Evolutionary conservation across 805 yeast genomes (phyloP).

Genomic region (Lipomyces sp.): DNA sequence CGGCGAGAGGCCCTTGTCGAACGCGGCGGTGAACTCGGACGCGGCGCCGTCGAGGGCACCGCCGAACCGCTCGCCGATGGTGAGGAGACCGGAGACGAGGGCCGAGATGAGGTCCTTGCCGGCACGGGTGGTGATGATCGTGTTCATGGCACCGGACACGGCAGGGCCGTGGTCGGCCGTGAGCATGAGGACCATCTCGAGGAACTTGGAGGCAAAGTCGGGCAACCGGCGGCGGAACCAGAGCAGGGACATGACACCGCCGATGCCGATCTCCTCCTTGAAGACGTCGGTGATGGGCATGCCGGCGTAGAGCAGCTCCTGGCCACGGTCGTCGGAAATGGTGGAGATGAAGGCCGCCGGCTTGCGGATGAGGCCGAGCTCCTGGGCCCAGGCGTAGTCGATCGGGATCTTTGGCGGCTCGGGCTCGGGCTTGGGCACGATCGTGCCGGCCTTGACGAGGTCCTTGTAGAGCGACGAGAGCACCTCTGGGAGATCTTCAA

Average conservation of each 20-base stretch:
- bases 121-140: constrained; percentile 48
- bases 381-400: constrained; percentile 50
- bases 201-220: constrained; percentile 44
- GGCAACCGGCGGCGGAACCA: constrained; percentile 49
- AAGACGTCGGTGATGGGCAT: constrained; percentile 48
- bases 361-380: constrained; percentile 47
- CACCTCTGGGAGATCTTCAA: constrained; percentile 45
- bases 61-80: constrained; percentile 48
- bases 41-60: constrained; percentile 51
- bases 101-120: constrained; percentile 49
- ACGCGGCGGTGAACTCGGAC: constrained; percentile 45
- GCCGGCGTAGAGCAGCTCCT: constrained; percentile 47
- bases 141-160: constrained; percentile 49
- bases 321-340: constrained; percentile 49
- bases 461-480: constrained; percentile 68
- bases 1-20: constrained; percentile 46
- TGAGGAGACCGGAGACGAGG: constrained; percentile 45
- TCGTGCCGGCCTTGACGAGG: constrained; percentile 46
- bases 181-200: constrained; percentile 50
- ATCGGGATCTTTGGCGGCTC: constrained; percentile 49
- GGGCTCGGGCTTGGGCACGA: constrained; percentile 43
- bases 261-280: constrained; percentile 48
- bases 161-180: constrained; percentile 52
- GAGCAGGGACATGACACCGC: constrained; percentile 48
- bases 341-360: constrained; percentile 50